A percentile compares a stretch with the other conserved stretches of the same genome.
These are phyloP conservation scores for Pelargonium myrrhifolium DNA, from an alignment of 441 rosid genomes.

Conservation along the genomic window DNA sequence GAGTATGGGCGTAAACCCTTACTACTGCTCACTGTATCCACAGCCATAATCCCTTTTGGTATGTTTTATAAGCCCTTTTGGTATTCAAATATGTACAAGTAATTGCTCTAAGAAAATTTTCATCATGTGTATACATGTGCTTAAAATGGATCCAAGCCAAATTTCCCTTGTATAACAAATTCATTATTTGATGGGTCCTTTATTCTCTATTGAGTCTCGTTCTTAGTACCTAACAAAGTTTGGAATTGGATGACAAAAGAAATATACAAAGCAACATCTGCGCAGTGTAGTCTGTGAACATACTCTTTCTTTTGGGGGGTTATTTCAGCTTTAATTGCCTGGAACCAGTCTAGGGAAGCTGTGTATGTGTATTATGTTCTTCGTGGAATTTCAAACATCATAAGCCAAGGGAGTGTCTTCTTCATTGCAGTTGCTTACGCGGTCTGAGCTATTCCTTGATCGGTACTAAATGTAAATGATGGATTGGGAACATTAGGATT, in stretches of 20 bases:
- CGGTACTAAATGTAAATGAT: background rate
- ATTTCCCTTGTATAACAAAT: no score
- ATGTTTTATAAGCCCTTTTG: background rate
- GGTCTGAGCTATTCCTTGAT: slow-evolving; percentile 23
- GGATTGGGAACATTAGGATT: background rate
- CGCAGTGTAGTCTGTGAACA: background rate
- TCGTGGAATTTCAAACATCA: slow-evolving; percentile 44
- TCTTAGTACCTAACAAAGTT: background rate
- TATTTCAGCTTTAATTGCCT: slow-evolving; percentile 43
- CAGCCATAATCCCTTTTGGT: slow-evolving; percentile 7
- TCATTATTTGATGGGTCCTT: no score
- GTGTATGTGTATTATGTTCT: slow-evolving; percentile 49
- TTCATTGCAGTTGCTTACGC: slow-evolving; percentile 53
- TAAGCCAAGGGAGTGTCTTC: slow-evolving; percentile 60
- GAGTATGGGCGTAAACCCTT: slow-evolving; percentile 5
- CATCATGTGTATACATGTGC: background rate
- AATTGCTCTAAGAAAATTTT: background rate
- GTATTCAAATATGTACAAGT: background rate
- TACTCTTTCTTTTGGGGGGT: background rate
- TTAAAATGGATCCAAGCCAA: background rate
- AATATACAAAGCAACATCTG: background rate
- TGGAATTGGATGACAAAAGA: background rate
- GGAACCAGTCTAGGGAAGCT: slow-evolving; percentile 31
- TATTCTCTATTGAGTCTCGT: background rate
- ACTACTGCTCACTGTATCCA: background rate